These are phyloP conservation scores for Dothistroma pini DNA, from an alignment of 2,329 filamentous ascomycete genomes.

Conservation along the genomic window DNA sequence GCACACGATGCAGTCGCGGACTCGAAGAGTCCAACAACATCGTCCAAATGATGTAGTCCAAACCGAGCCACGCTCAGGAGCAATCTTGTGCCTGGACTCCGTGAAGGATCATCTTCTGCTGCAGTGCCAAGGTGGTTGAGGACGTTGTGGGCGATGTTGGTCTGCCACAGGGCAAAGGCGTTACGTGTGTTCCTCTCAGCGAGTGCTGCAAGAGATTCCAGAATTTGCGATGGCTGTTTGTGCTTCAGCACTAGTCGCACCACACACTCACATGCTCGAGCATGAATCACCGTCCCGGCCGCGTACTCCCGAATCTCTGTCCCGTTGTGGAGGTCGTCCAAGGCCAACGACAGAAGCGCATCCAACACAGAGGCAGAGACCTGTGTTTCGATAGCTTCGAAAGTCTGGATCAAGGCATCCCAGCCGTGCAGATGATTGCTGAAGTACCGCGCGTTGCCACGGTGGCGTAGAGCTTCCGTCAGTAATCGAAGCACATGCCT, in stretches of 20 bases:
- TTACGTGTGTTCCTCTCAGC: slow-evolving; percentile 14
- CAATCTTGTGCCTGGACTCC: background rate
- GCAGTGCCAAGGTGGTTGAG: slow-evolving; percentile 12
- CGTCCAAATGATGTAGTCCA: slow-evolving; percentile 75
- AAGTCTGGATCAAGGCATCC: slow-evolving; percentile 68
- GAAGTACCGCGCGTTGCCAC: slow-evolving; percentile 87
- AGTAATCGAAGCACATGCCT: slow-evolving; percentile 50
- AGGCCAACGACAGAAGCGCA: background rate
- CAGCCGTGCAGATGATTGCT: slow-evolving; percentile 72
- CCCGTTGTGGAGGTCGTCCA: background rate
- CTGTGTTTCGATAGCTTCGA: slow-evolving; percentile 50
- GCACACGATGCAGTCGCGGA: slow-evolving; percentile 50
- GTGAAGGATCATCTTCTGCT: background rate
- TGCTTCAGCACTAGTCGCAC: background rate
- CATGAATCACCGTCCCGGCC: background rate
- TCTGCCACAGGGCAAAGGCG: slow-evolving; percentile 25
- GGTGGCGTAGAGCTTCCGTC: slow-evolving; percentile 71
- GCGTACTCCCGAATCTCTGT: background rate
- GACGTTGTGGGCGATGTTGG: slow-evolving; percentile 6
- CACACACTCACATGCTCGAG: background rate
- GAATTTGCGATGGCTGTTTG: background rate
- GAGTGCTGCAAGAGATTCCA: background rate
- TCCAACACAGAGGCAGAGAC: background rate
- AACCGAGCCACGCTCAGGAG: slow-evolving; percentile 59
- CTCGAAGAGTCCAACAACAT: slow-evolving; percentile 73